phyloP scores from a whole-genome alignment of 768 basidiomycete species.

The Pleurotus pulmonarius region DNA sequence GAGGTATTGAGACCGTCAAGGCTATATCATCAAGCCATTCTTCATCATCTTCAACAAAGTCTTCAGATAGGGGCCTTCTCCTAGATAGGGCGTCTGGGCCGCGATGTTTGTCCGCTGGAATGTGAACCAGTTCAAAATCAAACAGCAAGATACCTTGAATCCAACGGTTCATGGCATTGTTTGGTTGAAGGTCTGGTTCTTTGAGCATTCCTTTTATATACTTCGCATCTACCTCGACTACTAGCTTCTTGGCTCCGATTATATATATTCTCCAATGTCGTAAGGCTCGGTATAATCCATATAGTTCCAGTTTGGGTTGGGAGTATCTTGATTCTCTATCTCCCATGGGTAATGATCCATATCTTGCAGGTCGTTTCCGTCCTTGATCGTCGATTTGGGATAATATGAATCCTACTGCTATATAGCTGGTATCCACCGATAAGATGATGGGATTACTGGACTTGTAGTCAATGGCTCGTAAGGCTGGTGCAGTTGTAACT shows the following conservation, averaged over 20 bases:
- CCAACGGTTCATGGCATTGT: slow-evolving; percentile 28
- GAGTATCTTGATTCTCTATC: slow-evolving; percentile 23
- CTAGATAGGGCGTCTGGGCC: slow-evolving; percentile 32
- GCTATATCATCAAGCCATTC: slow-evolving; percentile 13
- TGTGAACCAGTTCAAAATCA: slow-evolving; percentile 28
- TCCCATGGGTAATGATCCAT: slow-evolving; percentile 26
- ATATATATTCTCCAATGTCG: slow-evolving; percentile 15
- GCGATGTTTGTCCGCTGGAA: slow-evolving; percentile 22
- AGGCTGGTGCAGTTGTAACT: slow-evolving; percentile 13
- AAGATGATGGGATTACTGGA: slow-evolving; percentile 20
- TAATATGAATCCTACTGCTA: slow-evolving; percentile 25
- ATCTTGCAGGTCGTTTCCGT: slow-evolving; percentile 16
- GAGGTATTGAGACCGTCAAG: neutral
- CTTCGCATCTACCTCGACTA: slow-evolving; percentile 29
- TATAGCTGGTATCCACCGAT: slow-evolving; percentile 24
- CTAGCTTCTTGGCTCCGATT: slow-evolving; percentile 16
- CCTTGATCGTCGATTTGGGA: slow-evolving; percentile 22
- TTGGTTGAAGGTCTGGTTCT: slow-evolving; percentile 26
- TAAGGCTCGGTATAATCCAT: slow-evolving; percentile 25
- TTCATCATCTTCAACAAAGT: slow-evolving; percentile 22
- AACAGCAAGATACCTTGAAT: slow-evolving; percentile 27
- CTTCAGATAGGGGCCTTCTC: slow-evolving; percentile 12
- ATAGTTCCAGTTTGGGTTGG: slow-evolving; percentile 32
- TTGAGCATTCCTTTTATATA: slow-evolving; percentile 31
- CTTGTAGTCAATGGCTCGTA: slow-evolving; percentile 26